Conservation (phyloP, 129 eudicot genomes). For the Pittosporum tobira region DNA sequence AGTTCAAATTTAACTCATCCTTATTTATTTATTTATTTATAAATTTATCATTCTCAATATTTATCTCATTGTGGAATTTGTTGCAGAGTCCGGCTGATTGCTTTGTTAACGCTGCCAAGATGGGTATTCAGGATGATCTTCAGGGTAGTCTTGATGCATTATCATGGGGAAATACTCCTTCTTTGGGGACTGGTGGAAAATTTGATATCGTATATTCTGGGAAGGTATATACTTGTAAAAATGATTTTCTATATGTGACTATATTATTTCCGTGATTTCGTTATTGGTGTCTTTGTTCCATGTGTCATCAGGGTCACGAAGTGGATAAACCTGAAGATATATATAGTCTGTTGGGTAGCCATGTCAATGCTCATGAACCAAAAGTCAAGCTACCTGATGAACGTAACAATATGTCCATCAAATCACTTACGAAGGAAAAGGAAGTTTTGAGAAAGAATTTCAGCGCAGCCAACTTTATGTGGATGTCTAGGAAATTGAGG, state of each 20-base stretch:
- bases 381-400: slow-evolving; percentile 17
- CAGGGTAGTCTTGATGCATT: slow-evolving; percentile 76
- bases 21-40: not conserved
- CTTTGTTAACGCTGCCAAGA: slow-evolving; percentile 74
- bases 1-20: slow-evolving; percentile 17
- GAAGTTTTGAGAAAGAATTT: slow-evolving; percentile 22
- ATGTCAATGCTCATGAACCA: slow-evolving; percentile 12
- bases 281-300: not conserved
- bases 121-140: slow-evolving; percentile 47
- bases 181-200: slow-evolving; percentile 67
- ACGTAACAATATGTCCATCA: slow-evolving; percentile 12
- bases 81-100: slow-evolving; percentile 76
- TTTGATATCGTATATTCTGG: slow-evolving; percentile 64
- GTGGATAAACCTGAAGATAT: slow-evolving; percentile 48
- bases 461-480: slow-evolving; percentile 19
- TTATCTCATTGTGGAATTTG: not conserved
- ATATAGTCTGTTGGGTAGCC: slow-evolving; percentile 44
- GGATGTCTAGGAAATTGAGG: slow-evolving; percentile 29
- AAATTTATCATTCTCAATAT: not conserved
- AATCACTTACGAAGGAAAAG: slow-evolving; percentile 26
- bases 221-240: slow-evolving; percentile 36
- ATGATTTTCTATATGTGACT: not conserved
- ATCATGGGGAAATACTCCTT: slow-evolving; percentile 82
- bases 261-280: not conserved
- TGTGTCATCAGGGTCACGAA: slow-evolving; percentile 48